phyloP scores from a whole-genome alignment of 129 eudicot species.

The Dittrichia graveolens region DNA sequence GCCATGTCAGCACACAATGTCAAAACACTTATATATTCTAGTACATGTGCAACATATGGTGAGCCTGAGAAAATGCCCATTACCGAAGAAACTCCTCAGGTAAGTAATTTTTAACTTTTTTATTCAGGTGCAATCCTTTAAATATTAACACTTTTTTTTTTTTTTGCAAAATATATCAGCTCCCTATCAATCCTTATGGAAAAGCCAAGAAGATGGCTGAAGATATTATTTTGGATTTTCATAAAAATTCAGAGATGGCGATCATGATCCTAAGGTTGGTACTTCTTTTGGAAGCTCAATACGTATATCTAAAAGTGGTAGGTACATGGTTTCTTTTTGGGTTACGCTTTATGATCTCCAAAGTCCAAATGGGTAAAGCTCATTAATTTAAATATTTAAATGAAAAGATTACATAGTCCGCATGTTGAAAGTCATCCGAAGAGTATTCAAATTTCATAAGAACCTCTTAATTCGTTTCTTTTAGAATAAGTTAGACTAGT shows the following conservation, averaged over 20 bases:
- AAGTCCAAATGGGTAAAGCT: neutral
- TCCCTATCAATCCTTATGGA: conserved; percentile 64
- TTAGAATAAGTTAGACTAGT: neutral
- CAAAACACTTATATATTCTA: conserved; percentile 68
- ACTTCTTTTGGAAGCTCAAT: neutral
- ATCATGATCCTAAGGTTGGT: conserved; percentile 64
- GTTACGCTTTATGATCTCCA: neutral
- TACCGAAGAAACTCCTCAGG: conserved; percentile 86
- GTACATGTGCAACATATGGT: conserved; percentile 95
- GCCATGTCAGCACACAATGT: conserved; percentile 76
- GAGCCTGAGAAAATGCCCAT: conserved; percentile 95
- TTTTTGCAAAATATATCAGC: conserved; percentile 20
- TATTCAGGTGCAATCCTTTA: neutral
- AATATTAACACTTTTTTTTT: neutral
- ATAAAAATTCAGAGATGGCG: conserved; percentile 53
- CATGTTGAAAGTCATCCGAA: neutral
- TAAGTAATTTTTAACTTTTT: conserved; percentile 3
- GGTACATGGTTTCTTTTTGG: neutral
- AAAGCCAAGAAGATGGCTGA: conserved; percentile 77
- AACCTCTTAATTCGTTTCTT: neutral
- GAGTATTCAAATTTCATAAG: neutral
- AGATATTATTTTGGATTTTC: conserved; percentile 61
- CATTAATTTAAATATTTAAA: no score
- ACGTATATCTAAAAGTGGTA: neutral
- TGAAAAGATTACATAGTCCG: no score